phyloP scores from a whole-genome alignment of 2,329 filamentous ascomycete species.

The Trichoderma endophyticum region DNA sequence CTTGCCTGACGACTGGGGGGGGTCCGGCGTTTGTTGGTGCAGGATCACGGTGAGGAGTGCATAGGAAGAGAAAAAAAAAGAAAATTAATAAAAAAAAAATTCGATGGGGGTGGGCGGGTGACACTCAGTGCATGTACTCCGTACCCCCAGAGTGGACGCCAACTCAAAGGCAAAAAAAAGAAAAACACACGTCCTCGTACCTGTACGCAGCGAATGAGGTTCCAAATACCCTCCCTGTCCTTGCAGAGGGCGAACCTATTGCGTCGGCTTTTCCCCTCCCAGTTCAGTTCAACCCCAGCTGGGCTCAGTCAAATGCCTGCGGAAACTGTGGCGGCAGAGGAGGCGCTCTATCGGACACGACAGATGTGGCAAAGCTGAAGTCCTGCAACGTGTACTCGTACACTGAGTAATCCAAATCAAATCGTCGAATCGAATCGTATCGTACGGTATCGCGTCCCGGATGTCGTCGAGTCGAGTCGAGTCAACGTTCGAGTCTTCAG shows the following conservation, averaged over 20 bases:
- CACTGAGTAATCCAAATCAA: background rate
- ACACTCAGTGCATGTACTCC: slow-evolving; percentile 11
- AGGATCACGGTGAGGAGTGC: slow-evolving; percentile 2
- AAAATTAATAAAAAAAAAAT: background rate
- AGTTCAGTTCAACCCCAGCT: slow-evolving; percentile 1
- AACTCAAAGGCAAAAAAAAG: background rate
- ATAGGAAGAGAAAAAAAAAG: background rate
- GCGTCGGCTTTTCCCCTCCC: background rate
- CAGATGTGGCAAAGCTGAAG: slow-evolving; percentile 17
- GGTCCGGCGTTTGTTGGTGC: background rate
- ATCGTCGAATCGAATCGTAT: background rate
- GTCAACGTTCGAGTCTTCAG: background rate
- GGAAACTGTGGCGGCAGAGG: slow-evolving; percentile 11
- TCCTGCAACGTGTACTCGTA: background rate
- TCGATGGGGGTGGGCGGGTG: slow-evolving; percentile 4
- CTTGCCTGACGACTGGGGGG: background rate
- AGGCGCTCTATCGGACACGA: slow-evolving; percentile 15
- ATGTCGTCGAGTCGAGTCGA: background rate
- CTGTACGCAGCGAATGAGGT: background rate
- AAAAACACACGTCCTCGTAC: background rate
- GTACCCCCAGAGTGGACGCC: background rate
- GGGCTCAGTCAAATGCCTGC: slow-evolving; percentile 2
- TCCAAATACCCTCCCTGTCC: slow-evolving; percentile 8
- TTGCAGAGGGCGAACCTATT: slow-evolving; percentile 3
- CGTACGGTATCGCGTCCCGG: background rate